phyloP scores from a whole-genome alignment of 768 basidiomycete species.

The Lentinula edodes region DNA sequence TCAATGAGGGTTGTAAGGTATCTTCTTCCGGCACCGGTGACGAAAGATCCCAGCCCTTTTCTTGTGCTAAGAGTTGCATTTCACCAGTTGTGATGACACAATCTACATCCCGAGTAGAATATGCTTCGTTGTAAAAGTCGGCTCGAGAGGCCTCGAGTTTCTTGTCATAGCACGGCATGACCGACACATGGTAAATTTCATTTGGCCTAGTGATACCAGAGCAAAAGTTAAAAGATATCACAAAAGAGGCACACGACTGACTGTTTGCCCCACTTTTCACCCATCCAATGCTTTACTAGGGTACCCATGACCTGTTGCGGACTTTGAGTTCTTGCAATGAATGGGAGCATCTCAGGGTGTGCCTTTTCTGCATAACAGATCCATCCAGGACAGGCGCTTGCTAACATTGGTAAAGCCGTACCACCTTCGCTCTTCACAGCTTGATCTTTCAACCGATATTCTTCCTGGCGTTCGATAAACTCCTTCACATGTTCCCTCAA shows the following conservation, averaged over 20 bases:
- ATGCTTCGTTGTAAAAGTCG: slow-evolving; percentile 82
- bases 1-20: slow-evolving; percentile 18
- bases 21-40: slow-evolving; percentile 47
- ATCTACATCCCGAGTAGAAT: slow-evolving; percentile 89
- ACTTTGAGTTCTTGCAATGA: slow-evolving; percentile 83
- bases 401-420: slow-evolving; percentile 72
- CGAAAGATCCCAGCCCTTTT: slow-evolving; percentile 76
- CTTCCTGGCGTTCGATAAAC: slow-evolving; percentile 64
- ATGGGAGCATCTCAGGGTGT: slow-evolving; percentile 89
- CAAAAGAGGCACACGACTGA: slow-evolving; percentile 32
- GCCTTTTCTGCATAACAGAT: slow-evolving; percentile 99
- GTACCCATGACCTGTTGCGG: slow-evolving; percentile 94
- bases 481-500: slow-evolving; percentile 79
- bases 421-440: slow-evolving; percentile 16
- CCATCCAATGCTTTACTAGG: slow-evolving; percentile 88
- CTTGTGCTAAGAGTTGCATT: slow-evolving; percentile 77
- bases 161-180: slow-evolving; percentile 99
- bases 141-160: slow-evolving; percentile 95
- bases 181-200: slow-evolving; percentile 91
- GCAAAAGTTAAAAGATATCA: not conserved
- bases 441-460: slow-evolving; percentile 11
- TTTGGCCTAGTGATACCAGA: slow-evolving; percentile 51
- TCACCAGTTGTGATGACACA: slow-evolving; percentile 98
- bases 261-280: slow-evolving; percentile 57
- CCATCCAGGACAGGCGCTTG: slow-evolving; percentile 98